These are phyloP conservation scores for Boletus speciosus DNA, from an alignment of 768 basidiomycete species.

Conservation along the genomic window DNA sequence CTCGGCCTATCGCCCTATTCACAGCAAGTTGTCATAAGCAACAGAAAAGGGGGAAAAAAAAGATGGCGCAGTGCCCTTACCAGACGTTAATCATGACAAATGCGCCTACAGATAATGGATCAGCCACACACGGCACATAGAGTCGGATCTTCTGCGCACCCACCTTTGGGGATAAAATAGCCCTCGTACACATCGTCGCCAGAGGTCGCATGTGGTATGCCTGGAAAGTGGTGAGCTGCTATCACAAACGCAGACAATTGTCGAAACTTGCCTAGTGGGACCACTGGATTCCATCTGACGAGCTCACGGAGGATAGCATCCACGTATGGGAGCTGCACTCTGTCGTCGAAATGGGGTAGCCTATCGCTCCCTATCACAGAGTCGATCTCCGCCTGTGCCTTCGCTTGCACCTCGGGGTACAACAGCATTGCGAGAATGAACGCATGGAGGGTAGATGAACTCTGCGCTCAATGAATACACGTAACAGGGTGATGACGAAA, in stretches of 20 bases:
- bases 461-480: constrained; percentile 11
- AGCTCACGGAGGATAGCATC: constrained; percentile 40
- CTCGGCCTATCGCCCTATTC: constrained; percentile 24
- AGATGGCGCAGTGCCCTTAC: constrained; percentile 11
- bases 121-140: neutral
- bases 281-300: constrained; percentile 25
- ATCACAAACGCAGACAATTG: neutral
- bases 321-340: constrained; percentile 37
- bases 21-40: neutral
- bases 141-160: neutral
- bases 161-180: constrained; percentile 42
- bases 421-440: constrained; percentile 30
- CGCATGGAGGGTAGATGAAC: constrained; percentile 20
- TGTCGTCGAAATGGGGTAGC: constrained; percentile 28
- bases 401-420: constrained; percentile 25
- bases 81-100: constrained; percentile 35
- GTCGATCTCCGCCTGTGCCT: constrained; percentile 28
- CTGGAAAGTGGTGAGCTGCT: neutral
- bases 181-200: constrained; percentile 27
- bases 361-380: constrained; percentile 18
- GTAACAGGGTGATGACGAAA: neutral
- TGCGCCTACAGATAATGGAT: constrained; percentile 17
- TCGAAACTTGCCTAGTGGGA: constrained; percentile 20
- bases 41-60: no score
- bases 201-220: constrained; percentile 24